Evolutionary conservation across 306 rosid genomes (phyloP).

Genomic region (Vicia faba): DNA sequence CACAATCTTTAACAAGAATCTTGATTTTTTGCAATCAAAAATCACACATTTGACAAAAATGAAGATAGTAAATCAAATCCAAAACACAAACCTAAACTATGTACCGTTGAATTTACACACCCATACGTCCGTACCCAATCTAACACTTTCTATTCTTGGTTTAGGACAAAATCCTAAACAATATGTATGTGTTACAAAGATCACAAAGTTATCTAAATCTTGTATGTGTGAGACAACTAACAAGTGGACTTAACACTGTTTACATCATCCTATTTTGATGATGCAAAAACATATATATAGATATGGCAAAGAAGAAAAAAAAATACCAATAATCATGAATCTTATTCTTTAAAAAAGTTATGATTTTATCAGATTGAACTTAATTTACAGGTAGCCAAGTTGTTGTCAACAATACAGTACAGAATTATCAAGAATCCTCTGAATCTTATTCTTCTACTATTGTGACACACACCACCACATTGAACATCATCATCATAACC

Average conservation of each 20-base stretch:
- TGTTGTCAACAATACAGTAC: conserved; percentile 35
- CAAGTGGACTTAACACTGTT: background rate
- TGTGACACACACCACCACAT: conserved; percentile 22
- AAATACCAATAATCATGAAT: conserved; percentile 42
- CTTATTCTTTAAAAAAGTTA: conserved; percentile 46
- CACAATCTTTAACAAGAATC: background rate
- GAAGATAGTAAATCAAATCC: background rate
- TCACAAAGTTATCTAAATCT: background rate
- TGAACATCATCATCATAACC: background rate
- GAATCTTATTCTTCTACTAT: conserved; percentile 34
- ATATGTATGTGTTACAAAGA: background rate
- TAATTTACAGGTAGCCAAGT: conserved; percentile 37
- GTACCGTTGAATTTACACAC: background rate
- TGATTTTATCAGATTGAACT: conserved; percentile 39
- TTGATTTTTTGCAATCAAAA: background rate
- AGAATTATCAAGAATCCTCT: conserved; percentile 40
- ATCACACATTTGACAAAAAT: background rate
- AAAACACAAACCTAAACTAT: background rate
- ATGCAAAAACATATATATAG: conserved; percentile 4
- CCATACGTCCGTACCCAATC: no score
- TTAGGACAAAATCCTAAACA: background rate
- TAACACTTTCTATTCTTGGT: no score
- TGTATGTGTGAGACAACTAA: background rate
- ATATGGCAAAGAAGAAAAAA: conserved; percentile 20
- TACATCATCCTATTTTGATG: background rate